Conservation (phyloP, 768 basidiomycete genomes). For the Mycena indigotica region DNA sequence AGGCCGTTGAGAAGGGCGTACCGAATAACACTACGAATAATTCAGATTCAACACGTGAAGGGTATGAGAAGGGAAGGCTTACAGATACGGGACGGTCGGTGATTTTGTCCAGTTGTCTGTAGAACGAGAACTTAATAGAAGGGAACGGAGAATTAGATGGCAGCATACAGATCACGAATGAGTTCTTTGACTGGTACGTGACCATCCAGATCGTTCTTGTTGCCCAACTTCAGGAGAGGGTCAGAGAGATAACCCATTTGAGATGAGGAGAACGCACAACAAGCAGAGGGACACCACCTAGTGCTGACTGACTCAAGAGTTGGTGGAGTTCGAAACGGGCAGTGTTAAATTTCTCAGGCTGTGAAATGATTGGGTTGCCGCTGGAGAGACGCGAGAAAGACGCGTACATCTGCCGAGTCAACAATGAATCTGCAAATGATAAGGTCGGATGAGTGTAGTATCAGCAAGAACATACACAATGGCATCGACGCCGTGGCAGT, state of each 20-base stretch:
- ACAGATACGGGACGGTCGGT: conserved; percentile 84
- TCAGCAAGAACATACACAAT: conserved; percentile 57
- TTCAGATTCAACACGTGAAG: conserved; percentile 1
- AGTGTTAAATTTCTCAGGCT: conserved; percentile 83
- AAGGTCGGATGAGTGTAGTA: background rate
- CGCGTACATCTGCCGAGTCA: conserved; percentile 81
- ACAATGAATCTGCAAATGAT: conserved; percentile 87
- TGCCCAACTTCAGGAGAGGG: conserved; percentile 67
- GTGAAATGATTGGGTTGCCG: conserved; percentile 7
- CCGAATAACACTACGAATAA: conserved; percentile 71
- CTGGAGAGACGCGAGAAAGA: background rate
- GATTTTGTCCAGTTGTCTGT: conserved; percentile 78
- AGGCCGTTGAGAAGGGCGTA: conserved; percentile 36
- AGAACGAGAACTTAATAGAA: background rate
- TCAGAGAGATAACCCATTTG: background rate
- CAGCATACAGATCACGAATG: conserved; percentile 69
- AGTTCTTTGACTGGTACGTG: conserved; percentile 82
- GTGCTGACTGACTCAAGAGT: conserved; percentile 63
- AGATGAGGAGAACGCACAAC: conserved; percentile 56
- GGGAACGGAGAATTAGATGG: conserved; percentile 1
- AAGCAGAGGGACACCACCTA: conserved; percentile 75
- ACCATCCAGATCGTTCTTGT: conserved; percentile 86
- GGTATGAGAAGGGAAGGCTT: conserved; percentile 33
- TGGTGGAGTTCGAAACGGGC: conserved; percentile 85
- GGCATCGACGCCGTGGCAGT: conserved; percentile 91